A percentile compares a stretch with the other conserved stretches of the same genome.
These are phyloP conservation scores for Aphanomyces euteiches DNA, from an alignment of 352 stramenopile genomes.

Conservation along the genomic window DNA sequence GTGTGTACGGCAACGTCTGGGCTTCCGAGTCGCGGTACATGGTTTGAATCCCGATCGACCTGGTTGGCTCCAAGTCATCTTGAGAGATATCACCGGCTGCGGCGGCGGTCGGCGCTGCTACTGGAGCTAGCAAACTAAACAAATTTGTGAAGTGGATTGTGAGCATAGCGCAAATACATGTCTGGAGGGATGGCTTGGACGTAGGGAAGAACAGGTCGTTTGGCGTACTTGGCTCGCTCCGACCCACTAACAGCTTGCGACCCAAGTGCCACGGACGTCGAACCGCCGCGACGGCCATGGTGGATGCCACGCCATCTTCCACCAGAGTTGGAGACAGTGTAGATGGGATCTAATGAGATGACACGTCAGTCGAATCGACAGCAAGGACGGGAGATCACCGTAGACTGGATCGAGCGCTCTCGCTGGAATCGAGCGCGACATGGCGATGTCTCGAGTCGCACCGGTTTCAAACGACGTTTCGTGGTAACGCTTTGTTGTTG, in stretches of 20 bases:
- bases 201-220: constrained; percentile 84
- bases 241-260: constrained; percentile 59
- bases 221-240: constrained; percentile 87
- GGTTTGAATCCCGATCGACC: constrained; percentile 86
- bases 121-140: constrained; percentile 55
- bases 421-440: constrained; percentile 39
- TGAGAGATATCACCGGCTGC: constrained; percentile 39
- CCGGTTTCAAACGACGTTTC: too few relatives aligned
- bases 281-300: constrained; percentile 31
- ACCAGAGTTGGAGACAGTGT: constrained; percentile 65
- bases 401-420: constrained; percentile 76
- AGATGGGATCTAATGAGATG: constrained; percentile 52
- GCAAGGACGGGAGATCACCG: constrained; percentile 37
- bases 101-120: constrained; percentile 23
- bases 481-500: too few relatives aligned
- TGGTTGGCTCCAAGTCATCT: constrained; percentile 43
- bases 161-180: constrained; percentile 42
- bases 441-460: neutral
- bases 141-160: neutral
- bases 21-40: constrained; percentile 90
- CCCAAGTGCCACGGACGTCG: constrained; percentile 39
- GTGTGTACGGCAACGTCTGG: constrained; percentile 92
- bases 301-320: constrained; percentile 53
- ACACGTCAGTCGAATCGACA: neutral
- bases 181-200: constrained; percentile 81